Base-by-base conservation (phyloP, 805 yeast genomes). In the Metschnikowia amazonensis region DNA sequence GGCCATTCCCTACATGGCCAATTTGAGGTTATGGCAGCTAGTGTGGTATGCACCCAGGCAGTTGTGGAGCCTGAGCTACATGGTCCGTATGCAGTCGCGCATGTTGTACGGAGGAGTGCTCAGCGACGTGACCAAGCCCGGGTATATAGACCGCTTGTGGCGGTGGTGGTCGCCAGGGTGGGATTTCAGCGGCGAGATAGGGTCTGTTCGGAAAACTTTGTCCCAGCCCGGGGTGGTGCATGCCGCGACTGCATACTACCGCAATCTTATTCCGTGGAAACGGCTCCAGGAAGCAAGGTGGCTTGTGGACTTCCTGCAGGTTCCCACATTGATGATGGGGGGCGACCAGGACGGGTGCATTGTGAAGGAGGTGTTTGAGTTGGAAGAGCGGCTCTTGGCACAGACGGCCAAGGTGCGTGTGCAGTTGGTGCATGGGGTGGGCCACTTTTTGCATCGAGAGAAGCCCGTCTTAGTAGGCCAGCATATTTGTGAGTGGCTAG, bases 311-410 rank as follows among this genome's bases (percentile, higher is more conserved):
- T 68, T 65, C 42, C 53, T 53, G 17, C 57, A 60, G 45, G 74
- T 68, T 18, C 75, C 75, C 2, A 60, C 69, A 5, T 56, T 66
- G 36, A 49, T 70, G 3, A 33, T 69, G 14, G 69, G 69, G 3
- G 75, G 74, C 0, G 60, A 50, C n/a, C 49, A 53, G n/a, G 75
- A 70, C 47, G 66, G 70, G 27, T 70, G 75, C 55, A 69, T 70
- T 73, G 38, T 53, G 38, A 48, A 50, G 18, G 46, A 54, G 13
- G 34, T 70, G 17, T 64, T 53, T 42, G 61, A 60, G 29, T 49
- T 62, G 39, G 68, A 63, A 42, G 47, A 51, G 39, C 52, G 52
- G 42, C 50, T 64, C 8, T 46, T 48, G 18, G 56, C 52, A 14
- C 41, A 41, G 4, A 36, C 38, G 21, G 45, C 52, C n/a, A 58